A percentile compares a stretch with the other conserved stretches of the same genome.
phyloP scores from a whole-genome alignment of 768 basidiomycete genomes.

The Panaeolus papilionaceus region DNA sequence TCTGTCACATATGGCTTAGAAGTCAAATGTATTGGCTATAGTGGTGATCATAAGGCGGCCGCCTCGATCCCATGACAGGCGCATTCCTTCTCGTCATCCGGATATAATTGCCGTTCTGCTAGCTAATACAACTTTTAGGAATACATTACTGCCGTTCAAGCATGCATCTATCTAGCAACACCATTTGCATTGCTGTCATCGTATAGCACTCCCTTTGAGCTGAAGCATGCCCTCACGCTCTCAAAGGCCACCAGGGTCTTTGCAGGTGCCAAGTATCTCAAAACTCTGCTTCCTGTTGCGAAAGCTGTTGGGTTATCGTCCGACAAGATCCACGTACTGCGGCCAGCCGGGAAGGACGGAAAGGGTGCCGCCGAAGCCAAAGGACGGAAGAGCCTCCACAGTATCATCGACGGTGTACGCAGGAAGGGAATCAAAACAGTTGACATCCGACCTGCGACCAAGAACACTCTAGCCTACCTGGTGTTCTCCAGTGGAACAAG shows the following conservation, averaged over 20 bases:
- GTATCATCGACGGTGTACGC: slow-evolving; percentile 48
- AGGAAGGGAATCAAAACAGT: slow-evolving; percentile 44
- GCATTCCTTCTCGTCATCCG: slow-evolving; percentile 26
- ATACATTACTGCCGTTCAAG: slow-evolving; percentile 40
- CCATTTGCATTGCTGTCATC: slow-evolving; percentile 44
- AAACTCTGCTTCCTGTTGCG: slow-evolving; percentile 38
- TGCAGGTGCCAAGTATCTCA: slow-evolving; percentile 39
- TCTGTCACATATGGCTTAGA: neutral
- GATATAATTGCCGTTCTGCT: slow-evolving; percentile 15
- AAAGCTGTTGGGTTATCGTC: slow-evolving; percentile 41
- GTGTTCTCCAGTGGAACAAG: slow-evolving; percentile 83
- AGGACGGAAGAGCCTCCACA: slow-evolving; percentile 50
- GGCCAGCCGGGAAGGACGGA: slow-evolving; percentile 40
- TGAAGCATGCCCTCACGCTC: slow-evolving; percentile 40
- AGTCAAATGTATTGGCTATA: neutral
- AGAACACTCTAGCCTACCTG: slow-evolving; percentile 69
- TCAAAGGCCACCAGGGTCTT: slow-evolving; percentile 42
- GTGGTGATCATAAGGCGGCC: neutral
- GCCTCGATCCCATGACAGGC: neutral
- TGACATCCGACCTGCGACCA: slow-evolving; percentile 49
- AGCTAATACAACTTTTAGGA: slow-evolving; percentile 31
- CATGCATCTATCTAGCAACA: slow-evolving; percentile 37
- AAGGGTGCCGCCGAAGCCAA: slow-evolving; percentile 23
- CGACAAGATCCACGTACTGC: slow-evolving; percentile 56
- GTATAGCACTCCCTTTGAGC: slow-evolving; percentile 44